Conservation (phyloP, 2,329 filamentous ascomycete genomes). For the Dactylellina drechsleri region DNA sequence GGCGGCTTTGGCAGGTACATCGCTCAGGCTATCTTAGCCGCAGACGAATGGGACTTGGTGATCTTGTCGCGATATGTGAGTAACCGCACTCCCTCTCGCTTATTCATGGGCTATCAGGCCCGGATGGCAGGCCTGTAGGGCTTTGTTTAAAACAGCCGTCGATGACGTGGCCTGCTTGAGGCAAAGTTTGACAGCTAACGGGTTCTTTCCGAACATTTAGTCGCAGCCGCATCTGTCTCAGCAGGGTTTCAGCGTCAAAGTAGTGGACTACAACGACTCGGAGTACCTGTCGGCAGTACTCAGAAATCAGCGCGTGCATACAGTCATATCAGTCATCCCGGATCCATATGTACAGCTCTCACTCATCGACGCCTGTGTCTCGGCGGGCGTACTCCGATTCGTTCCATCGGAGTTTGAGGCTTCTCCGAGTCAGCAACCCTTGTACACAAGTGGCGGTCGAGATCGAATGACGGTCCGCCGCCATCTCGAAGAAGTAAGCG, state of each 20-base stretch:
- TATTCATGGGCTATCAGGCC: conserved; percentile 35
- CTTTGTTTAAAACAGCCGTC: not conserved
- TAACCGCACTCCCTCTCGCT: conserved; percentile 45
- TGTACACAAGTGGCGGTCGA: conserved; percentile 50
- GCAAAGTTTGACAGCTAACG: conserved; percentile 30
- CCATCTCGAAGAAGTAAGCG: conserved; percentile 55
- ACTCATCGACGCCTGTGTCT: conserved; percentile 57
- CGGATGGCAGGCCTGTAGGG: conserved; percentile 1
- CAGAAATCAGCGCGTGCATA: conserved; percentile 52
- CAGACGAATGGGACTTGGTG: conserved; percentile 55
- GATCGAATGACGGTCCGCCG: conserved; percentile 56
- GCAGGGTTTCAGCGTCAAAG: conserved; percentile 53
- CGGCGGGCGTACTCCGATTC: conserved; percentile 55
- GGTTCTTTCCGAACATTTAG: conserved; percentile 40
- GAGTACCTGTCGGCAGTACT: conserved; percentile 47
- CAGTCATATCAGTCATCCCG: conserved; percentile 54
- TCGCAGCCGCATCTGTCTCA: conserved; percentile 51
- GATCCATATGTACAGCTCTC: conserved; percentile 54
- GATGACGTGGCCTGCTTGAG: conserved; percentile 51
- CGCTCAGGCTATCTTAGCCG: conserved; percentile 51
- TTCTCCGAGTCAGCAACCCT: conserved; percentile 53
- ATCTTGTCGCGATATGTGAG: conserved; percentile 57
- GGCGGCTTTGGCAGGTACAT: conserved; percentile 57
- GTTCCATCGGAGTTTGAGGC: conserved; percentile 58
- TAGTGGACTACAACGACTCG: conserved; percentile 55